A percentile compares a stretch with the other conserved stretches of the same genome.
Evolutionary conservation across 305 asterid species (phyloP).

Genomic region (Striga hermonthica): DNA sequence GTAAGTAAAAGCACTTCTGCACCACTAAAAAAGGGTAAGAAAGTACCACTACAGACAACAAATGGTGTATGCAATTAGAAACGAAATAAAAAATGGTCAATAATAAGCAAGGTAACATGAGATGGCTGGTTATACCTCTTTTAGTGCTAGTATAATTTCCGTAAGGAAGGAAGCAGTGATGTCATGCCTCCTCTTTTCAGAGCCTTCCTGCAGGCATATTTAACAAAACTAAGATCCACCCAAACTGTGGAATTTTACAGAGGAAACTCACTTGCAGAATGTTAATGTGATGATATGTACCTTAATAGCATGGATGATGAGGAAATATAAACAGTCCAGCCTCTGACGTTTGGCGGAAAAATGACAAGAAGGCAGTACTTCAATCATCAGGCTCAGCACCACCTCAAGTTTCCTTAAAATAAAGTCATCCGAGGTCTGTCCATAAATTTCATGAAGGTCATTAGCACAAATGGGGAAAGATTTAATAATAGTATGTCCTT

Average conservation of each 20-base stretch:
- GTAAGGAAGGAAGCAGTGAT: constrained; percentile 69
- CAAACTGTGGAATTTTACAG: neutral
- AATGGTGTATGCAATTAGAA: neutral
- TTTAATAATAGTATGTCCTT: constrained; percentile 8
- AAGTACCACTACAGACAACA: neutral
- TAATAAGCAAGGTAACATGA: constrained; percentile 1
- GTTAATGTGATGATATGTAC: constrained; percentile 34
- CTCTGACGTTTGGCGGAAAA: constrained; percentile 92
- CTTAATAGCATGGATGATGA: constrained; percentile 72
- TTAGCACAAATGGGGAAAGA: constrained; percentile 26
- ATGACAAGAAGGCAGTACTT: constrained; percentile 78
- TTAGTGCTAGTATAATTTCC: constrained; percentile 81
- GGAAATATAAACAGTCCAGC: constrained; percentile 79
- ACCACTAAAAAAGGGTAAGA: neutral
- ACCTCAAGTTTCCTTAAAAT: constrained; percentile 61
- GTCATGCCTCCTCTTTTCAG: constrained; percentile 50
- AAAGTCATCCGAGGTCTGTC: constrained; percentile 60
- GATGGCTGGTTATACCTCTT: constrained; percentile 60
- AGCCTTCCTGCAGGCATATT: constrained; percentile 53
- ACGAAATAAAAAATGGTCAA: constrained; percentile 1
- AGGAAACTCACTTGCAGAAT: constrained; percentile 15
- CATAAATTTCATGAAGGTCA: constrained; percentile 22
- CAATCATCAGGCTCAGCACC: constrained; percentile 71
- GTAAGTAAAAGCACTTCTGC: constrained; percentile 18
- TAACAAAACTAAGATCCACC: constrained; percentile 28